A percentile compares a stretch with the other conserved stretches of the same genome.
These are phyloP conservation scores for Trichopus zeylanicus DNA, from an alignment of 116 monocot genomes.

Conservation along the genomic window DNA sequence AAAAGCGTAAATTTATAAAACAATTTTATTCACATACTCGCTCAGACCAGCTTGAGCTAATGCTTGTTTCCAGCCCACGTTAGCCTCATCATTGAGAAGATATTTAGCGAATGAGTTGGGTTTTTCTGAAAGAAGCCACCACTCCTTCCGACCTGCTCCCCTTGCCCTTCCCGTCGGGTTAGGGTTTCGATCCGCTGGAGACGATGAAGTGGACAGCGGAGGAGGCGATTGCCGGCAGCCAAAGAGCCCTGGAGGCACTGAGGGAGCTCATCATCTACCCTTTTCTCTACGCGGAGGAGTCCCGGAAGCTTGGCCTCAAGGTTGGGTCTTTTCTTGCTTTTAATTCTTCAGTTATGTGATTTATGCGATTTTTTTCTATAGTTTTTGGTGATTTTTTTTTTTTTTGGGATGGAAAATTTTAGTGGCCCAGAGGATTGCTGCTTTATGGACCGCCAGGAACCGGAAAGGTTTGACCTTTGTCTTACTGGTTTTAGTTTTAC, in stretches of 20 bases:
- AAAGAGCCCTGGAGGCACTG: conserved; percentile 53
- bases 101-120: no score
- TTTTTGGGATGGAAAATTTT: conserved; percentile 6
- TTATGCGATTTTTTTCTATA: not conserved
- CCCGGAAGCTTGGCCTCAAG: conserved; percentile 58
- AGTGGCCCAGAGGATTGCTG: conserved; percentile 95
- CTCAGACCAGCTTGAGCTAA: no score
- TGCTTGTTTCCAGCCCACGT: no score
- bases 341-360: no score
- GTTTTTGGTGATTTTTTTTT: not conserved
- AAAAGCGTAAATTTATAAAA: no score
- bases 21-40: no score
- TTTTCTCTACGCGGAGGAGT: conserved; percentile 45
- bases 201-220: conserved; percentile 51
- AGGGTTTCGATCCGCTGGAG: conserved; percentile 9
- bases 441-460: conserved; percentile 89
- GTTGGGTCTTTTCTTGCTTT: conserved; percentile 10
- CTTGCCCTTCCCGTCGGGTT: no score
- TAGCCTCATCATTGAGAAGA: no score
- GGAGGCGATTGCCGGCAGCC: conserved; percentile 59
- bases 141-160: no score
- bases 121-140: no score
- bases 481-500: not conserved
- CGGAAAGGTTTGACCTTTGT: conserved; percentile 60
- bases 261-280: conserved; percentile 75